Conservation (phyloP, 352 stramenopile genomes). For the Globisporangium viniferum region DNA sequence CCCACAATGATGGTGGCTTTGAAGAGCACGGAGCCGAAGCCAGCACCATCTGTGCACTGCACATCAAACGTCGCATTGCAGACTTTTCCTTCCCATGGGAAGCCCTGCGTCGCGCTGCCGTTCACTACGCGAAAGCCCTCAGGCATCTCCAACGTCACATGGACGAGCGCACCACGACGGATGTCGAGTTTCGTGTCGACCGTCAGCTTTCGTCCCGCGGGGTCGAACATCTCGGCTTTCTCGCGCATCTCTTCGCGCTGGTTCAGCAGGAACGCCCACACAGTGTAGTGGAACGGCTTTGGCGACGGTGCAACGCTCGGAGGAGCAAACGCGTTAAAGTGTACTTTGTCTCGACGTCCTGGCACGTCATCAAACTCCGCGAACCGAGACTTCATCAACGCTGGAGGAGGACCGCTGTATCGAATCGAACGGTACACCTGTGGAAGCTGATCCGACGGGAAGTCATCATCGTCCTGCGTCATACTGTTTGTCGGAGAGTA, state of each 20-base stretch:
- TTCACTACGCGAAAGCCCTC: slow-evolving; percentile 62
- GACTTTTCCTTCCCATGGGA: slow-evolving; percentile 70
- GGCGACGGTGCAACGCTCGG: slow-evolving; percentile 49
- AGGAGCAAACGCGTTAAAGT: slow-evolving; percentile 75
- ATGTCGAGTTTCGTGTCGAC: slow-evolving; percentile 66
- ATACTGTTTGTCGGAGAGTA: slow-evolving; percentile 59
- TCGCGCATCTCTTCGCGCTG: slow-evolving; percentile 71
- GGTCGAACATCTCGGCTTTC: slow-evolving; percentile 34
- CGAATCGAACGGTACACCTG: slow-evolving; percentile 75
- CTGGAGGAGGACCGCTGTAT: slow-evolving; percentile 27
- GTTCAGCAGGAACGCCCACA: slow-evolving; percentile 75
- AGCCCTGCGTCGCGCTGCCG: slow-evolving; percentile 56
- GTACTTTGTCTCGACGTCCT: slow-evolving; percentile 59
- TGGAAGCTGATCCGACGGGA: slow-evolving; percentile 68
- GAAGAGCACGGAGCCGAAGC: slow-evolving; percentile 64
- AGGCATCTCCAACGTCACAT: slow-evolving; percentile 67
- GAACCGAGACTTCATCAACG: slow-evolving; percentile 15
- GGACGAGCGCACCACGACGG: slow-evolving; percentile 67
- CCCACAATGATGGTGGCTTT: slow-evolving; percentile 71
- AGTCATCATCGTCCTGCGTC: slow-evolving; percentile 32
- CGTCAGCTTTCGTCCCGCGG: slow-evolving; percentile 38
- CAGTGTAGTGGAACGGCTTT: slow-evolving; percentile 65
- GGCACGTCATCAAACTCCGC: slow-evolving; percentile 42
- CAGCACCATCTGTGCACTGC: slow-evolving; percentile 48
- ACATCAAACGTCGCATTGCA: slow-evolving; percentile 58